Evolutionary conservation across 2,329 filamentous ascomycete genomes (phyloP), one percentile per base, ranked within the genome.

Genomic region (Fusarium kyushuense): DNA sequence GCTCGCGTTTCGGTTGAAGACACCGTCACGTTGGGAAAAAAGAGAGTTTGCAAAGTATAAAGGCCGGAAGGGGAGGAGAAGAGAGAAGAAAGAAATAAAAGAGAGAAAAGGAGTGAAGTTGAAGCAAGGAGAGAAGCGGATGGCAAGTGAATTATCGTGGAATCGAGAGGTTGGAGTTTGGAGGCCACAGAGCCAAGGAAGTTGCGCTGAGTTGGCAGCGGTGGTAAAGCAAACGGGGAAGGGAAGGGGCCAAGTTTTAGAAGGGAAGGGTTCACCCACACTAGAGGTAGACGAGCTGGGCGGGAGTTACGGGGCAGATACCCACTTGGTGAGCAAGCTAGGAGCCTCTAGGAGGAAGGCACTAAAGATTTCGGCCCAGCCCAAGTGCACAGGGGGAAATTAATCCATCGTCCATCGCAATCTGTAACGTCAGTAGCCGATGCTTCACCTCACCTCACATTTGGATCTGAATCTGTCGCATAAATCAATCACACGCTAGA

Each of bases 1-100:
- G 71, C 41, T 72, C 54, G 67, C 54, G 53, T 55, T 67, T 61
- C 35, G 54, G 58, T 41, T 64, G 51, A 69, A 63, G 64, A 64
- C 55, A 63, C 51, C 57, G 69, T 54, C 55, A 38, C 54, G 38
- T 33, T 19, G 23, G 29, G 36, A 40, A 46, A 45, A 51, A 36
- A 25, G n/a, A 41, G 9, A 45, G 23, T 35, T 21, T 47, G 38
- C 25, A 30, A 56, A 19, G 42, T 52, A 29, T 21, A 32, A 25
- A 36, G n/a, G 42, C 40, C 33, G 47, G 25, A 43, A 35, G 21
- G 12, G 25, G 25, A 48, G 12, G 16, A 12, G 9, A 17, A 35
- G 47, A 25, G 36, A 25, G 25, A 25, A 23, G 36, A 58, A 14
- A 16, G 36, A 35, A 25, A 45, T 13, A 25, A 42, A 51, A 19